phyloP scores from a whole-genome alignment of 2,329 filamentous ascomycete genomes.

The Venturia effusa region DNA sequence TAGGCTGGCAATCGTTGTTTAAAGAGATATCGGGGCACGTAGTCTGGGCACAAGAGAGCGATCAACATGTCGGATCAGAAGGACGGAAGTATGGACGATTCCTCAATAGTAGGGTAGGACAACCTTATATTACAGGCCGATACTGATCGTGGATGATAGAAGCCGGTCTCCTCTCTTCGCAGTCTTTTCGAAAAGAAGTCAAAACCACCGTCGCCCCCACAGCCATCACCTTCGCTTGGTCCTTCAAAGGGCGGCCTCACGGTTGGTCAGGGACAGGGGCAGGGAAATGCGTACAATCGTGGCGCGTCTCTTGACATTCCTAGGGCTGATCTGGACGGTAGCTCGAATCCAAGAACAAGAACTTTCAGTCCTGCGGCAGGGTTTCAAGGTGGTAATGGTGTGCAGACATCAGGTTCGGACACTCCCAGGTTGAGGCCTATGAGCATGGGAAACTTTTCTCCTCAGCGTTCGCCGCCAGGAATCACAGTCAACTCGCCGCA shows the following conservation, averaged over 20 bases:
- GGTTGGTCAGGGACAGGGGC: neutral
- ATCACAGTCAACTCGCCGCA: slow-evolving; percentile 60
- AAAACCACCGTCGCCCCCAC: slow-evolving; percentile 7
- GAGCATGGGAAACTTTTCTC: slow-evolving; percentile 38
- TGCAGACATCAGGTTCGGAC: slow-evolving; percentile 23
- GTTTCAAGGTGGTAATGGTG: slow-evolving; percentile 23
- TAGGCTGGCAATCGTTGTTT: neutral
- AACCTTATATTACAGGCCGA: slow-evolving; percentile 6
- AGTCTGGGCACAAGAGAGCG: neutral
- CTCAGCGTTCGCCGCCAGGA: slow-evolving; percentile 47
- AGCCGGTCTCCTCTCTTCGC: slow-evolving; percentile 70
- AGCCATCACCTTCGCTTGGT: neutral
- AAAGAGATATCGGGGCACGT: neutral
- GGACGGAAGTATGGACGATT: slow-evolving; percentile 59
- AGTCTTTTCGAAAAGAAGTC: slow-evolving; percentile 57
- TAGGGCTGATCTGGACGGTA: slow-evolving; percentile 18
- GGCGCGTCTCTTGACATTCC: slow-evolving; percentile 32
- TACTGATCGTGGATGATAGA: slow-evolving; percentile 36
- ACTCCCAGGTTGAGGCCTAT: slow-evolving; percentile 30
- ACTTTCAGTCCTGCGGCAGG: slow-evolving; percentile 27
- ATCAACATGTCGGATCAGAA: slow-evolving; percentile 23
- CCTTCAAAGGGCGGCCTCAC: slow-evolving; percentile 20
- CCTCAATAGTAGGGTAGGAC: slow-evolving; percentile 54
- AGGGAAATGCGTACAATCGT: slow-evolving; percentile 5
- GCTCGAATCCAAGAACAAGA: slow-evolving; percentile 16